phyloP scores from a whole-genome alignment of 305 asterid species.

The Lippia alba region DNA sequence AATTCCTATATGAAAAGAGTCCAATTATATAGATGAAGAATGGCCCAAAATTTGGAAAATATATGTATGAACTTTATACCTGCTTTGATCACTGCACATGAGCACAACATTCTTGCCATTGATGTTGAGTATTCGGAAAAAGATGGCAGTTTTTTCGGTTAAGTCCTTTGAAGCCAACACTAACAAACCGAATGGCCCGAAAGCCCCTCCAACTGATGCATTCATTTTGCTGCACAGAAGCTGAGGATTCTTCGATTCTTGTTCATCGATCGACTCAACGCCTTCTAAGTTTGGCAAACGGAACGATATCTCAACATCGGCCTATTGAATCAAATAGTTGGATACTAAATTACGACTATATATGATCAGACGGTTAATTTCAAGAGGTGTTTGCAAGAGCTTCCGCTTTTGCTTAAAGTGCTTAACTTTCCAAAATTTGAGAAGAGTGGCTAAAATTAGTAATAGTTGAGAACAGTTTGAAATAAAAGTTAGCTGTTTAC shows the following conservation, averaged over 20 bases:
- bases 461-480: too few species aligned
- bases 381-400: not conserved
- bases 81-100: constrained; percentile 80
- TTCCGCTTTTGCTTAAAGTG: not conserved
- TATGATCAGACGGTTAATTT: not conserved
- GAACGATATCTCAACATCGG: constrained; percentile 61
- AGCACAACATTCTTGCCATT: constrained; percentile 49
- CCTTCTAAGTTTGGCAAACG: constrained; percentile 40
- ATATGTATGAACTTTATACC: constrained; percentile 35
- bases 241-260: constrained; percentile 42
- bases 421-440: not conserved
- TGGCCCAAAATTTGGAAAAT: too few species aligned
- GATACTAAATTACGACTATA: not conserved
- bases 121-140: constrained; percentile 51
- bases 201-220: constrained; percentile 45
- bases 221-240: constrained; percentile 51
- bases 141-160: constrained; percentile 62
- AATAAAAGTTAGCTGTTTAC: too few species aligned
- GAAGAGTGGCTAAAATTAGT: too few species aligned
- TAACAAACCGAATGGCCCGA: constrained; percentile 76
- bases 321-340: constrained; percentile 40
- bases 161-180: constrained; percentile 62
- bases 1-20: not conserved
- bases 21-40: not conserved
- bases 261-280: constrained; percentile 43